A percentile compares a stretch with the other conserved stretches of the same genome.
Evolutionary conservation across 805 yeast genomes (phyloP).

Genomic region (Candida maesae): DNA sequence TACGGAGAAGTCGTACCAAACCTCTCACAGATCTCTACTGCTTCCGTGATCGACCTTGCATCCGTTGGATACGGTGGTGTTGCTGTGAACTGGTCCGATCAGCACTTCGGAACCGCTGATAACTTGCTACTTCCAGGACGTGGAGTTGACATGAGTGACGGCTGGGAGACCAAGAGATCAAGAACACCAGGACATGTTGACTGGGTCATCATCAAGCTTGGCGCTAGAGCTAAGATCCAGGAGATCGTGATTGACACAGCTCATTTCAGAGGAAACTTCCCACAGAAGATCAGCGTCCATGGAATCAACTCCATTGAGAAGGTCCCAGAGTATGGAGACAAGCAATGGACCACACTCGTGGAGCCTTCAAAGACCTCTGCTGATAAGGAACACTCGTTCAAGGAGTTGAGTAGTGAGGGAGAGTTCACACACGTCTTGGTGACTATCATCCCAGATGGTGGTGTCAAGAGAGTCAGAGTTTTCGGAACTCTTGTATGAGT

Average conservation of each 20-base stretch:
- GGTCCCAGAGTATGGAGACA: slow-evolving; percentile 38
- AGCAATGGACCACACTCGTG: slow-evolving; percentile 63
- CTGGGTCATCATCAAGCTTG: slow-evolving; percentile 85
- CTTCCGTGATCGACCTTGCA: slow-evolving; percentile 62
- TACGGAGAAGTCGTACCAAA: slow-evolving; percentile 84
- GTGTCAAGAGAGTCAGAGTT: slow-evolving; percentile 86
- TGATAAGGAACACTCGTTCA: slow-evolving; percentile 69
- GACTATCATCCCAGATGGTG: slow-evolving; percentile 94
- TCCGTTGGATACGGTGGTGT: slow-evolving; percentile 86
- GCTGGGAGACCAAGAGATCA: slow-evolving; percentile 96
- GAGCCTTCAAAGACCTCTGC: slow-evolving; percentile 73
- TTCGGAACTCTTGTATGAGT: slow-evolving; percentile 44
- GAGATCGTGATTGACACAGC: slow-evolving; percentile 83
- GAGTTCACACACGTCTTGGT: slow-evolving; percentile 68
- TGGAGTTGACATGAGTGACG: slow-evolving; percentile 95
- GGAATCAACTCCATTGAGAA: slow-evolving; percentile 42
- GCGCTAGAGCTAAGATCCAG: slow-evolving; percentile 54
- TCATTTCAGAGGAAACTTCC: slow-evolving; percentile 92
- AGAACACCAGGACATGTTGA: slow-evolving; percentile 81
- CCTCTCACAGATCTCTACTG: slow-evolving; percentile 35
- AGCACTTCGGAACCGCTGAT: slow-evolving; percentile 91
- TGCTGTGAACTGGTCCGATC: slow-evolving; percentile 78
- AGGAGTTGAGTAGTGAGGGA: slow-evolving; percentile 25
- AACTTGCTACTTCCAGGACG: slow-evolving; percentile 89
- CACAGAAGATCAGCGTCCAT: slow-evolving; percentile 71